Base-by-base conservation (phyloP, 2,329 filamentous ascomycete species). In the Aspergillus hortae region DNA sequence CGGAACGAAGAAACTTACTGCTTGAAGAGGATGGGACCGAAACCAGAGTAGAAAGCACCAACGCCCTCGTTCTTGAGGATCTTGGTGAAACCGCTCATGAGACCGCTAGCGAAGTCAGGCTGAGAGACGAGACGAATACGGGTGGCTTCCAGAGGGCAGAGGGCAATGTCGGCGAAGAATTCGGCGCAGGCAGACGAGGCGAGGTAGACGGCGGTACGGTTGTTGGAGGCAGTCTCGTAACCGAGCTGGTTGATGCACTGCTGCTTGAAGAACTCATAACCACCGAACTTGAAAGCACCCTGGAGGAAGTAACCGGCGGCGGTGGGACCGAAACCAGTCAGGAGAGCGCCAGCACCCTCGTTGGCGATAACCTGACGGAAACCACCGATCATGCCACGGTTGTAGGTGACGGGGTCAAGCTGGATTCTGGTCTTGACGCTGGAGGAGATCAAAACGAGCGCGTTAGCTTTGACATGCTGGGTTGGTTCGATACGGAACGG, bases 401-500 rank as follows among this genome's bases (percentile, higher is more conserved):
- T 95, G 83, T 94, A 95, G 76, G 87, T 92, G 65, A 73, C 80
- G 63, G 90, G 90, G 77, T 95, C 90, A 74, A 95, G 89, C 82
- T 95, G 90, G 76, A 95, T 95, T 77, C 89, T 86, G 68, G 90
- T 95, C 86, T 95, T 95, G 83, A 95, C 89, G 78, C 90, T 95
- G 72, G 61, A 76, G 56, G 25, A 36, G 42, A 47, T 46, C 51
- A 69, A 64, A 56, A 46, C 54, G 27, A 38, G 44, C 42, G 47
- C 36, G 55, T 58, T 53, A 61, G 54, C 51, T 25, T 25, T 44
- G 23, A 14, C 21, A 44, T 42, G n/a, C 11, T 42, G 19, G 19
- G 21, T 42, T 44, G 10, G 48, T 47, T 55, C 25, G 35, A 53
- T 21, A 53, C 41, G 27, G 11, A 27, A 14, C 40, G 43, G 23